phyloP scores from a whole-genome alignment of 108 stramenopile species.

The Schizochytrium sp. region DNA sequence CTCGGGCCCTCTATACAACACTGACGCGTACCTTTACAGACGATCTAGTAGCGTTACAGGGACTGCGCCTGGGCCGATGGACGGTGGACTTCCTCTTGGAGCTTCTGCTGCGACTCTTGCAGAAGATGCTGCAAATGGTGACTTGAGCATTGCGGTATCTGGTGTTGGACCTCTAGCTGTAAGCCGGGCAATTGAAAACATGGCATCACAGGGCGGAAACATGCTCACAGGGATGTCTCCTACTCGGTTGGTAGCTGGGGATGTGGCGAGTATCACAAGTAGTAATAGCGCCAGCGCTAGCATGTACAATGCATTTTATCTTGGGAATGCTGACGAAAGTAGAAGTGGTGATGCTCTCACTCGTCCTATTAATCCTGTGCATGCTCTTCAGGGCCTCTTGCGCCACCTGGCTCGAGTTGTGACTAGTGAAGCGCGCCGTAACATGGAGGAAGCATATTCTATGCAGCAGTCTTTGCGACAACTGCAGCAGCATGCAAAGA shows the following conservation, averaged over 20 bases:
- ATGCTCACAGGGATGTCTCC: background rate
- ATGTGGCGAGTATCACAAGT: conserved; percentile 39
- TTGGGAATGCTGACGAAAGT: background rate
- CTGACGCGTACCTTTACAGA: too few relatives aligned
- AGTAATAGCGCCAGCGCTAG: conserved; percentile 20
- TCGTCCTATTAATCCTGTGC: conserved; percentile 41
- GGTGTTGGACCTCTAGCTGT: conserved; percentile 1
- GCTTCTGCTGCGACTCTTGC: conserved; percentile 12
- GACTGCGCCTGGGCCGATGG: too few relatives aligned
- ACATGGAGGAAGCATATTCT: conserved; percentile 18
- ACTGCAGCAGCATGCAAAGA: conserved; percentile 42
- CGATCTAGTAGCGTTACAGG: too few relatives aligned
- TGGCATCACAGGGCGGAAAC: background rate
- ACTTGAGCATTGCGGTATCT: conserved; percentile 3
- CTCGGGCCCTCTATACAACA: too few relatives aligned
- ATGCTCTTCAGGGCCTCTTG: conserved; percentile 31
- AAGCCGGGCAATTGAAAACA: background rate
- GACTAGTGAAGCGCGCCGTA: conserved; percentile 28
- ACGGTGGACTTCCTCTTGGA: background rate
- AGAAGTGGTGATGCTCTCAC: background rate
- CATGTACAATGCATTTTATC: conserved; percentile 22
- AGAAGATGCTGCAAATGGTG: background rate
- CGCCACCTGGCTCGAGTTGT: conserved; percentile 43
- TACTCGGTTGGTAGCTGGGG: background rate
- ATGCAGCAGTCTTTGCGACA: background rate